Percentiles rank a stretch among this genome's conserved stretches.
Evolutionary conservation across 2,329 filamentous ascomycete genomes (phyloP).

Genomic region (Elsinoe batatas): DNA sequence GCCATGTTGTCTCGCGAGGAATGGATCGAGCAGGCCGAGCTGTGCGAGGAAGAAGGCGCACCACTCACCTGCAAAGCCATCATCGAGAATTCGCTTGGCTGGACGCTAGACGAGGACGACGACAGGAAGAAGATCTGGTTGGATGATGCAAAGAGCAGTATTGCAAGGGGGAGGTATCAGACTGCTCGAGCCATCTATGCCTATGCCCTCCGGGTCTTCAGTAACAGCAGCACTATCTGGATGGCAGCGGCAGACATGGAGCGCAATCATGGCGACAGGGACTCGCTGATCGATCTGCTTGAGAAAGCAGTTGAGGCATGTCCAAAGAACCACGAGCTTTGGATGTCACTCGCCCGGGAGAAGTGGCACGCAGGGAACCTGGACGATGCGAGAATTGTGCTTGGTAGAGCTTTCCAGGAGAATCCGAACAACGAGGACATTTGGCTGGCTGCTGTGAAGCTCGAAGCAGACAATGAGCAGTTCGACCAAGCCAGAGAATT

Average conservation of each 20-base stretch:
- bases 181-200: slow-evolving; percentile 91
- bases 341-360: slow-evolving; percentile 93
- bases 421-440: slow-evolving; percentile 97
- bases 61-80: slow-evolving; percentile 80
- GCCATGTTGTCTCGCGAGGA: slow-evolving; percentile 97
- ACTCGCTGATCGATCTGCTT: slow-evolving; percentile 72
- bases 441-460: slow-evolving; percentile 90
- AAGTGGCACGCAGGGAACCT: slow-evolving; percentile 85
- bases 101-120: slow-evolving; percentile 88
- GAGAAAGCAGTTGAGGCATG: slow-evolving; percentile 93
- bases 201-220: slow-evolving; percentile 80
- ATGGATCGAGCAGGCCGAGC: slow-evolving; percentile 91
- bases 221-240: slow-evolving; percentile 81
- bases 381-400: slow-evolving; percentile 73
- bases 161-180: slow-evolving; percentile 71
- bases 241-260: slow-evolving; percentile 85
- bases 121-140: slow-evolving; percentile 94
- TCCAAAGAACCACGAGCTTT: slow-evolving; percentile 80
- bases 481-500: slow-evolving; percentile 73
- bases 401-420: slow-evolving; percentile 84
- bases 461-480: slow-evolving; percentile 83
- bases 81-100: slow-evolving; percentile 84
- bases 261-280: slow-evolving; percentile 74
- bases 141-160: slow-evolving; percentile 79
- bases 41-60: slow-evolving; percentile 86